A percentile compares a stretch with the other conserved stretches of the same genome.
These are phyloP conservation scores for Venturia carpophila DNA, from an alignment of 2,329 filamentous ascomycete species.

Conservation along the genomic window DNA sequence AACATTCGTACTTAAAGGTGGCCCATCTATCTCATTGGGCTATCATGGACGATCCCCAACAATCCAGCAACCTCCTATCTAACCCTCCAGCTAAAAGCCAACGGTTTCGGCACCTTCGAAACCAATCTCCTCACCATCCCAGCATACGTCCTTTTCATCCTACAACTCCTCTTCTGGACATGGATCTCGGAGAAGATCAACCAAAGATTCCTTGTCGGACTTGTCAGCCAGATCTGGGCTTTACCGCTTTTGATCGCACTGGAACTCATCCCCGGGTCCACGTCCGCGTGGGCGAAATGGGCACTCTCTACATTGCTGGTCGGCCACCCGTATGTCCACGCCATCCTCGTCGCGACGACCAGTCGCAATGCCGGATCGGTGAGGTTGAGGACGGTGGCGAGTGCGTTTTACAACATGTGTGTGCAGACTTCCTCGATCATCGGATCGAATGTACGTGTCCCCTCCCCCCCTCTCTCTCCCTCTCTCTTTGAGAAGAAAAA, in stretches of 20 bases:
- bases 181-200: constrained; percentile 44
- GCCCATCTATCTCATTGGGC: constrained; percentile 32
- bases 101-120: constrained; percentile 32
- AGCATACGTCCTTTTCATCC: constrained; percentile 40
- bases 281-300: constrained; percentile 34
- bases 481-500: too few species aligned
- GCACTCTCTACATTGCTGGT: constrained; percentile 34
- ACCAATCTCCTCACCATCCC: constrained; percentile 32
- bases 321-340: constrained; percentile 38
- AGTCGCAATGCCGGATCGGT: constrained; percentile 36
- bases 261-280: constrained; percentile 26
- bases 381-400: constrained; percentile 36
- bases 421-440: constrained; percentile 18
- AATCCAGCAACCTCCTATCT: constrained; percentile 29
- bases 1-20: constrained; percentile 17
- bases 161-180: constrained; percentile 45
- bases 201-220: constrained; percentile 42
- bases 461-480: not conserved
- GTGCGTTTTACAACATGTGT: constrained; percentile 37
- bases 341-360: constrained; percentile 37
- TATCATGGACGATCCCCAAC: constrained; percentile 31
- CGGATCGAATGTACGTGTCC: constrained; percentile 16
- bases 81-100: constrained; percentile 29
- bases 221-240: constrained; percentile 34
- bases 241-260: constrained; percentile 34